These are phyloP conservation scores for Phytophthora idaei DNA, from an alignment of 352 stramenopile genomes.

Conservation along the genomic window DNA sequence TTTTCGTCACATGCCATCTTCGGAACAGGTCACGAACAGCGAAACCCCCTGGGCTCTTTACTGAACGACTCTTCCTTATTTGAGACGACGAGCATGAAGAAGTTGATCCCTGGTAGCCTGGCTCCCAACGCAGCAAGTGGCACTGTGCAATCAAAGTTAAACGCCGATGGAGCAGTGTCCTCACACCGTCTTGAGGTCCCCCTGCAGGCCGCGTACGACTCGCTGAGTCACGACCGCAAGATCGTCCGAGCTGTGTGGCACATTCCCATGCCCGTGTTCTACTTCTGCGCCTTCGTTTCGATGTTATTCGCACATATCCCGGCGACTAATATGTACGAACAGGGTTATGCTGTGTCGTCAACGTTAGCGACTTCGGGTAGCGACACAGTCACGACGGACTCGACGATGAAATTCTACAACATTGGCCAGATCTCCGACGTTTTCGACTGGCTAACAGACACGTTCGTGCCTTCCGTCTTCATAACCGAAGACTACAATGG, in stretches of 20 bases:
- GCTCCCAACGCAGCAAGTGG: background rate
- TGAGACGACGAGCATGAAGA: constrained; percentile 8
- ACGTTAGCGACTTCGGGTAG: constrained; percentile 45
- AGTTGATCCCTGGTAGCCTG: background rate
- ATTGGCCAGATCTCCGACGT: constrained; percentile 42
- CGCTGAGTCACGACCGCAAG: constrained; percentile 47
- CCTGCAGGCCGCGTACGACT: constrained; percentile 31
- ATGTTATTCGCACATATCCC: constrained; percentile 59
- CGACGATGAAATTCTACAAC: constrained; percentile 55
- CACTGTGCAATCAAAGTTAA: background rate
- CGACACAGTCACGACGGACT: constrained; percentile 51
- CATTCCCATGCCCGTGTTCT: constrained; percentile 43
- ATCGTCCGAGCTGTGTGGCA: constrained; percentile 36
- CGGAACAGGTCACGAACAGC: background rate
- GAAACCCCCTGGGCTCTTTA: background rate
- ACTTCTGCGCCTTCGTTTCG: constrained; percentile 47
- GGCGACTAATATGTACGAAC: constrained; percentile 40
- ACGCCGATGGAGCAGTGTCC: background rate
- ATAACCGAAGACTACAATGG: constrained; percentile 61
- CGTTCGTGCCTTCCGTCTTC: constrained; percentile 51
- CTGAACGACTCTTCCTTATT: background rate
- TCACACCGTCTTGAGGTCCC: constrained; percentile 14
- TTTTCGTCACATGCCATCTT: too few species aligned
- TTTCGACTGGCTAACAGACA: constrained; percentile 51
- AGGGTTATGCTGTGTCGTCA: constrained; percentile 39